These are phyloP conservation scores for Tremellales sp. DNA, from an alignment of 1,284 basidiomycete species.

Conservation along the genomic window DNA sequence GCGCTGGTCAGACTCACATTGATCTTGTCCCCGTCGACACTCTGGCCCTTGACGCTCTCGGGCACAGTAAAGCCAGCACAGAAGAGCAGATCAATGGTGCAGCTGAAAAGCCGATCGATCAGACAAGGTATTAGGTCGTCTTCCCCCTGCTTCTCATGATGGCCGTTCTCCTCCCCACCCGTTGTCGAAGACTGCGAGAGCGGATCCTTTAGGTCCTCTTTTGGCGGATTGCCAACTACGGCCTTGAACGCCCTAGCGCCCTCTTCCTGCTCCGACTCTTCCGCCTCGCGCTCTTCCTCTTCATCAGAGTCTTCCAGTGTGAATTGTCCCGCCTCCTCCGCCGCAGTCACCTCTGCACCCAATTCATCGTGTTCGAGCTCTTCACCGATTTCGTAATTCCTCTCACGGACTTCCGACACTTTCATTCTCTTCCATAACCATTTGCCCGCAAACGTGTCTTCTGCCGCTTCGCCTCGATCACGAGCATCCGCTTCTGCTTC, in stretches of 20 bases:
- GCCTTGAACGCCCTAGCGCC: conserved; percentile 54
- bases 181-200: conserved; percentile 16
- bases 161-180: conserved; percentile 8
- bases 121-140: conserved; percentile 61
- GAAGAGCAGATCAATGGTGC: conserved; percentile 77
- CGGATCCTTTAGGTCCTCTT: conserved; percentile 20
- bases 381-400: conserved; percentile 11
- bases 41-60: conserved; percentile 62
- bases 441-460: conserved; percentile 25
- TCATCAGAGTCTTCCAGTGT: conserved; percentile 55
- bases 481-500: conserved; percentile 67
- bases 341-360: conserved; percentile 2
- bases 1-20: conserved; percentile 50
- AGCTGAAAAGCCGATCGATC: conserved; percentile 71
- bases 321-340: conserved; percentile 20
- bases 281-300: conserved; percentile 45
- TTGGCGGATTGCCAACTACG: conserved; percentile 30
- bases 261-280: conserved; percentile 55
- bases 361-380: not conserved
- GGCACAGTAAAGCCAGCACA: conserved; percentile 88
- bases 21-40: conserved; percentile 67
- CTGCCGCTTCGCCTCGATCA: conserved; percentile 11
- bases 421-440: conserved; percentile 19
- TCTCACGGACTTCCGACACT: conserved; percentile 63
- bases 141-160: conserved; percentile 45